Evolutionary conservation across 2,329 filamentous ascomycete species (phyloP), one percentile per base, ranked within the genome.

Genomic region (Diaporthe caulivora): DNA sequence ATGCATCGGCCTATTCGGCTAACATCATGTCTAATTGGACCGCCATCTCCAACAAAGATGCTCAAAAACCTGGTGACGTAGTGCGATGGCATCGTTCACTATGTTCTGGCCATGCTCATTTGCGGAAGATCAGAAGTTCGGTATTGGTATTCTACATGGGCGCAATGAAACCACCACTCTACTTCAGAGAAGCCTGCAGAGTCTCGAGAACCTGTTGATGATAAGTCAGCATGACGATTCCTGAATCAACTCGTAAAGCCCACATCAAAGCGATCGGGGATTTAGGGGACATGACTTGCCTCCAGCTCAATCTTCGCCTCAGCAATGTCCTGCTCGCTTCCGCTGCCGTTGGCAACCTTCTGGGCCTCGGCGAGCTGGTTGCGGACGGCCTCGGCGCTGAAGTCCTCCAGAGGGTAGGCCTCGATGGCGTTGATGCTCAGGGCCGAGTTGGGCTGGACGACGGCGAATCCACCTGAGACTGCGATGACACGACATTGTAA

Each of bases 291-390:
- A 26, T 26, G 67, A 79, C 83, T 83, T 86, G 98, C 96, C 95
- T 99, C 97, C 79, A 99, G 87, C 90, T 98, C 96, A 84, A 99
- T 96, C 92, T 98, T 98, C 79, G 97, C 97, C 92, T 99, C 97
- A 77, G 96, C 96, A 86, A 98, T 94, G 82, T 98, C 97, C 87
- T 95, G 93, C 91, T 98, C 97, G 85, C 95, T 98, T 82, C 96
- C 97, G 82, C 89, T 92, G 82, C 97, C 97, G 84, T 87, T 92
- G 80, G 93, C 95, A 82, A 98, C 92, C 92, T 98, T 98, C 87
- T 98, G 94, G 78, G 95, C 95, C 89, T 99, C 97, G 75, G 94
- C 87, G 80, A 98, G 95, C 89, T 98, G 96, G 82, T 93, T 91
- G 82, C 91, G 91, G 84, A 99, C 94, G 78, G 94, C 92, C 76